Percentiles rank a stretch among this genome's conserved stretches.
Evolutionary conservation across 2,329 filamentous ascomycete species (phyloP).

Genomic region (Colletotrichum scovillei): DNA sequence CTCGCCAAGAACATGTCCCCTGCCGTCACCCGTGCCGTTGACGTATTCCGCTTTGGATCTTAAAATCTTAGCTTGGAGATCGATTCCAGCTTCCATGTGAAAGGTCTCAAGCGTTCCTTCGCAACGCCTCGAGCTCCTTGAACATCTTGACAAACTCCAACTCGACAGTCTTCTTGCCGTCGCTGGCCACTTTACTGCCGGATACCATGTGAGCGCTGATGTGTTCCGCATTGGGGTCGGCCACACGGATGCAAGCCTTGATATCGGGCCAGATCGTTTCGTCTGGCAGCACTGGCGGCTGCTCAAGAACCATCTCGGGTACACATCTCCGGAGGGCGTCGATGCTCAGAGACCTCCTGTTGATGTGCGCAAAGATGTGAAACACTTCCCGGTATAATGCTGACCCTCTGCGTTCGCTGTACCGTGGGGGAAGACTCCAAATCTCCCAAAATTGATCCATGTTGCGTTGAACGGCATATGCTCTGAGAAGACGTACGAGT

Average conservation of each 20-base stretch:
- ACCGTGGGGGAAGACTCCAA: slow-evolving; percentile 67
- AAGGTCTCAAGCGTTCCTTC: background rate
- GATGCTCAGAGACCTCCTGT: slow-evolving; percentile 55
- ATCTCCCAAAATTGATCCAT: slow-evolving; percentile 70
- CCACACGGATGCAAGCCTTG: slow-evolving; percentile 65
- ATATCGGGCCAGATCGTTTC: slow-evolving; percentile 59
- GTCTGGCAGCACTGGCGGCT: slow-evolving; percentile 57
- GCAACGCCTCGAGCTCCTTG: slow-evolving; percentile 35
- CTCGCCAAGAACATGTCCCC: background rate
- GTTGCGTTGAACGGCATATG: slow-evolving; percentile 58
- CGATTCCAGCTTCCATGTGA: background rate
- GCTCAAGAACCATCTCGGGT: slow-evolving; percentile 69
- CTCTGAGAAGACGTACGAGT: slow-evolving; percentile 55
- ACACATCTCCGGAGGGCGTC: slow-evolving; percentile 63
- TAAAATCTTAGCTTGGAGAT: background rate
- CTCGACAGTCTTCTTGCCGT: slow-evolving; percentile 26
- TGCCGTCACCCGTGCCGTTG: background rate
- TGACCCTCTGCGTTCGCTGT: slow-evolving; percentile 59
- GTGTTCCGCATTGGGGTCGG: slow-evolving; percentile 61
- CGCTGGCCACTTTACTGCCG: background rate
- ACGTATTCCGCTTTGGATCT: background rate
- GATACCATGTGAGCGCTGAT: slow-evolving; percentile 38
- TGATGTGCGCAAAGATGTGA: slow-evolving; percentile 55
- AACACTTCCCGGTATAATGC: slow-evolving; percentile 68
- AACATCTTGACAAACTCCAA: slow-evolving; percentile 45